Evolutionary conservation across 106 monocot species (phyloP), one percentile per base, ranked within the genome.

Genomic region (Ottelia alismoides): DNA sequence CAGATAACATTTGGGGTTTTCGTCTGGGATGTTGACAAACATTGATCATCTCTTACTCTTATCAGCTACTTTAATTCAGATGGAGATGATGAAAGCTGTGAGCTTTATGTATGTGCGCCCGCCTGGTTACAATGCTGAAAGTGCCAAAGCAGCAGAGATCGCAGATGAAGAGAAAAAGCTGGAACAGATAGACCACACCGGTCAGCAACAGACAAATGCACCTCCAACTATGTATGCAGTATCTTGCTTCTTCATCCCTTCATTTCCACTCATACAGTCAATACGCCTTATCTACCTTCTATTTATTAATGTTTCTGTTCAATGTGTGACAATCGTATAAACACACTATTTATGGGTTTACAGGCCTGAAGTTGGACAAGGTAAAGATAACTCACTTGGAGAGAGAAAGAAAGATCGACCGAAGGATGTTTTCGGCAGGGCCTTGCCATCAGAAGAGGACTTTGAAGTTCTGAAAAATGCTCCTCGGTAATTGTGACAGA

Each of bases 31-130:
- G n/a, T n/a, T n/a, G n/a, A n/a, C n/a, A n/a, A n/a, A n/a, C n/a
- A n/a, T n/a, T n/a, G n/a, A n/a, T n/a, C n/a, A n/a, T 59, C 16
- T 16, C 18, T 44, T 12, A 16, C 30, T 31, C 11, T 22, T 26
- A 45, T 16, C 22, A 3, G 16, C 1, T 50, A 7, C 32, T 1
- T 31, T 44, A 3, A 22, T 62, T 57, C 71, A 92, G 92, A 62
- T 92, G 64, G 92, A 92, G 62, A 74, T 78, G 69, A 87, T 92
- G 75, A 87, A 92, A 74, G 93, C 93, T 22, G 93, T 94, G 30
- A 94, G 93, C 62, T 94, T 94, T 55, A 94, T 94, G 93, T 94
- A 94, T 51, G 88, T 94, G 3, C 77, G 93, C 14, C 94, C 94
- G 30, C 94, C 94, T 56, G 94, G 94, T 31, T 96, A 85, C 56